A percentile compares a stretch with the other conserved stretches of the same genome.
These are phyloP conservation scores for Paradendryphiella salina DNA, from an alignment of 2,329 filamentous ascomycete species.

Conservation along the genomic window DNA sequence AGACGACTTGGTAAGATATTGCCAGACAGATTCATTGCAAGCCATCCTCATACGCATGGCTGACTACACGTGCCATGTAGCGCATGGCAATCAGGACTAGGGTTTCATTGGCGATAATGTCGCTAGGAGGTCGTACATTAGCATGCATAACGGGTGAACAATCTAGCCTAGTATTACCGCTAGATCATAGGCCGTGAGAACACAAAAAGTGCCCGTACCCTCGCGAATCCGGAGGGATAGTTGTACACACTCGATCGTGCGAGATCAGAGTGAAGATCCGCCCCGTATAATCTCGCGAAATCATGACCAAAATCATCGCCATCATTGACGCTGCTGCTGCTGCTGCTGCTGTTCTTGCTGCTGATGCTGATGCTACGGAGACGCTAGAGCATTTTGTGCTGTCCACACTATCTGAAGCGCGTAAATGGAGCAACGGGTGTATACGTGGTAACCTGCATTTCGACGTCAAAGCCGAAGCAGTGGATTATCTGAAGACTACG, in stretches of 20 bases:
- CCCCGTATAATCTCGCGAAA: not conserved
- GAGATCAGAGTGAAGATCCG: too few relatives aligned
- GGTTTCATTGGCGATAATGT: not conserved
- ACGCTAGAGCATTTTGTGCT: conserved; percentile 51
- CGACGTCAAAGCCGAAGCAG: conserved; percentile 48
- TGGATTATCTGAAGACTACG: conserved; percentile 45
- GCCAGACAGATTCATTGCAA: not conserved
- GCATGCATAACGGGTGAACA: not conserved
- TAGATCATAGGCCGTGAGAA: not conserved
- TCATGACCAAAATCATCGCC: conserved; percentile 30
- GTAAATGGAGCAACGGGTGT: conserved; percentile 40
- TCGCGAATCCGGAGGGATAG: too few relatives aligned
- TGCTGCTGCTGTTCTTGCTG: too few relatives aligned
- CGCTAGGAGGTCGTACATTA: not conserved
- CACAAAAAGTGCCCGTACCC: too few relatives aligned
- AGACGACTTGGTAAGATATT: not conserved
- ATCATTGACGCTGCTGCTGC: conserved; percentile 48
- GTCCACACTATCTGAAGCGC: conserved; percentile 48
- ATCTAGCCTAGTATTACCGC: not conserved
- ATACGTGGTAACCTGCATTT: conserved; percentile 47
- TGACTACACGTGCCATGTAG: not conserved
- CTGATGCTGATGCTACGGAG: too few relatives aligned
- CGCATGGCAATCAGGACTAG: not conserved
- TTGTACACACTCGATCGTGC: too few relatives aligned
- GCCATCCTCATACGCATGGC: not conserved